A percentile compares a stretch with the other conserved stretches of the same genome.
These are phyloP conservation scores for Malassezia psittaci DNA, from an alignment of 1,284 basidiomycete species.

Conservation along the genomic window DNA sequence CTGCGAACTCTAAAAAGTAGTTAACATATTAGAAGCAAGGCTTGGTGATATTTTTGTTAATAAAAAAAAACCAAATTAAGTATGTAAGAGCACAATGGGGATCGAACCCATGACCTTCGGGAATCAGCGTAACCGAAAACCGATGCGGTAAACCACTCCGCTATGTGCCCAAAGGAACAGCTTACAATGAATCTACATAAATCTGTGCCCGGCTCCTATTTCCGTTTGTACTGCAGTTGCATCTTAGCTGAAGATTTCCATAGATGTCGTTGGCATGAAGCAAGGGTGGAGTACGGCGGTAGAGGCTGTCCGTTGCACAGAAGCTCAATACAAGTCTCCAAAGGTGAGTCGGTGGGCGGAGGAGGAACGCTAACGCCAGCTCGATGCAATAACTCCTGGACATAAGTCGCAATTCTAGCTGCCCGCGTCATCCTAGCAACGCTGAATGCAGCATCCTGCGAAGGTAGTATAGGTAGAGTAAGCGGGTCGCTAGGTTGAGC, in stretches of 20 bases:
- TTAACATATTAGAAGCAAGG: background rate
- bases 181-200: background rate
- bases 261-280: constrained; percentile 4
- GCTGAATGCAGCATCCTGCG: background rate
- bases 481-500: too few relatives aligned
- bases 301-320: constrained; percentile 8
- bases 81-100: constrained; percentile 19
- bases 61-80: background rate
- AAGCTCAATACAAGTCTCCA: constrained; percentile 8
- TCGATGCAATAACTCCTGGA: background rate
- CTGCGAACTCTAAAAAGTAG: background rate
- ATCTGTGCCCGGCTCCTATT: background rate
- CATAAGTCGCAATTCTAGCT: background rate
- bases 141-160: constrained; percentile 24
- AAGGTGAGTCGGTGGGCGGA: background rate
- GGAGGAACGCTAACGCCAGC: background rate
- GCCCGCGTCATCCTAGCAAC: constrained; percentile 3
- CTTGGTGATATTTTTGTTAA: background rate
- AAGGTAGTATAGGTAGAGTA: background rate
- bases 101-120: constrained; percentile 24
- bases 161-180: constrained; percentile 16
- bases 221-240: constrained; percentile 3
- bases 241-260: background rate
- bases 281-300: background rate
- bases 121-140: constrained; percentile 19